phyloP scores from a whole-genome alignment of 768 basidiomycete species.

The Kwoniella heveanensis region DNA sequence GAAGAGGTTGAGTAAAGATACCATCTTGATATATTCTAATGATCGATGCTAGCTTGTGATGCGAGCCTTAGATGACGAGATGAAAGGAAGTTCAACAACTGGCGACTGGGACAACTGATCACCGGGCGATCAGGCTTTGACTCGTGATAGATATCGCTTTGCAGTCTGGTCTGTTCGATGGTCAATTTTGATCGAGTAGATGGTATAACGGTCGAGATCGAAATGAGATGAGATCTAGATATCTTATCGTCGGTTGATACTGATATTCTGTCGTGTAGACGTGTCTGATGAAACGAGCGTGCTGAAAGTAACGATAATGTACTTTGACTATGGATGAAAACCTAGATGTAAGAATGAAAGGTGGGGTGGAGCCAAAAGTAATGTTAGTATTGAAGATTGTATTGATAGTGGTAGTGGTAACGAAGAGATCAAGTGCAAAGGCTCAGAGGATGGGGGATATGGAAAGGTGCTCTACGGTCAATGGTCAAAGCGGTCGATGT shows the following conservation, averaged over 20 bases:
- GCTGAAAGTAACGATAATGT: background rate
- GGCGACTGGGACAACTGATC: too few relatives aligned
- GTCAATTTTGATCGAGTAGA: too few relatives aligned
- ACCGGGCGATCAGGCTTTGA: background rate
- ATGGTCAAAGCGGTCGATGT: background rate
- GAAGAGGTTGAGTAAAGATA: conserved; percentile 10
- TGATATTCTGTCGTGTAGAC: background rate
- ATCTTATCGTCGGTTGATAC: background rate
- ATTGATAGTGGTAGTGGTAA: background rate
- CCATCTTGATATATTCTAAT: background rate
- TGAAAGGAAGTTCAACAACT: background rate
- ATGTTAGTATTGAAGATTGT: background rate
- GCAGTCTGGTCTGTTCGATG: too few relatives aligned
- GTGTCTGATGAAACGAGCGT: background rate
- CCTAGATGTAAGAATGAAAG: conserved; percentile 1
- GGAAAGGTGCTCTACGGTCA: background rate
- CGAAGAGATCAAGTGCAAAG: background rate
- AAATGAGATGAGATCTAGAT: background rate
- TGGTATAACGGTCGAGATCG: background rate
- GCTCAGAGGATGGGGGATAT: background rate
- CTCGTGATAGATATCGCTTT: background rate
- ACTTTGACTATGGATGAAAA: conserved; percentile 1
- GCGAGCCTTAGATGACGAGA: background rate
- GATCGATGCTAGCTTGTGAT: background rate
- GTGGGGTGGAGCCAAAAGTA: background rate